These are phyloP conservation scores for Gastrolobium villosum DNA, from an alignment of 306 rosid genomes.

Conservation along the genomic window DNA sequence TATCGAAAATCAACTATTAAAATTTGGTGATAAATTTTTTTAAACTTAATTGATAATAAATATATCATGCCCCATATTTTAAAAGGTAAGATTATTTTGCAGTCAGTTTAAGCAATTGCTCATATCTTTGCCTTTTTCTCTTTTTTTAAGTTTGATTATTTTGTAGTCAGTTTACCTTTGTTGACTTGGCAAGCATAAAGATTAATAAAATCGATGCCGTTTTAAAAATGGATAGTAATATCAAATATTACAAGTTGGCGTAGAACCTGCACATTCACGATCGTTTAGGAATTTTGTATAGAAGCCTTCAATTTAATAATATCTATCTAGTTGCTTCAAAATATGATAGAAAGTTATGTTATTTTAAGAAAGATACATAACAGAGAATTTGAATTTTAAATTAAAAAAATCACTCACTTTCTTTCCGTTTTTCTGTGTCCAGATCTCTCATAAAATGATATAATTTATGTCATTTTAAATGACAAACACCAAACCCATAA, in stretches of 20 bases:
- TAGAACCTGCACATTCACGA: background rate
- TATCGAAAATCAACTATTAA: too few species aligned
- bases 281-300: background rate
- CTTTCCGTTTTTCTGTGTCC: too few species aligned
- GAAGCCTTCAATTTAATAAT: background rate
- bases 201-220: background rate
- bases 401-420: too few species aligned
- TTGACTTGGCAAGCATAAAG: constrained; percentile 49
- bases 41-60: too few species aligned
- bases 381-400: too few species aligned
- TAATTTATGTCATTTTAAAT: too few species aligned
- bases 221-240: constrained; percentile 15
- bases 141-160: constrained; percentile 21
- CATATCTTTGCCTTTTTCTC: constrained; percentile 3
- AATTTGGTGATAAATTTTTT: too few species aligned
- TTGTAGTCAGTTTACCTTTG: constrained; percentile 29
- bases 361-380: too few species aligned
- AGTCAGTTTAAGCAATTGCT: background rate
- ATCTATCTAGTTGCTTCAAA: background rate
- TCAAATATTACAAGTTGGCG: constrained; percentile 22
- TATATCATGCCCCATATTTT: background rate
- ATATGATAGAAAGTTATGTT: too few species aligned
- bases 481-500: too few species aligned
- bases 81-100: background rate
- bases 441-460: too few species aligned